Evolutionary conservation across 768 basidiomycete genomes (phyloP).

Genomic region (Podaxis sp.): DNA sequence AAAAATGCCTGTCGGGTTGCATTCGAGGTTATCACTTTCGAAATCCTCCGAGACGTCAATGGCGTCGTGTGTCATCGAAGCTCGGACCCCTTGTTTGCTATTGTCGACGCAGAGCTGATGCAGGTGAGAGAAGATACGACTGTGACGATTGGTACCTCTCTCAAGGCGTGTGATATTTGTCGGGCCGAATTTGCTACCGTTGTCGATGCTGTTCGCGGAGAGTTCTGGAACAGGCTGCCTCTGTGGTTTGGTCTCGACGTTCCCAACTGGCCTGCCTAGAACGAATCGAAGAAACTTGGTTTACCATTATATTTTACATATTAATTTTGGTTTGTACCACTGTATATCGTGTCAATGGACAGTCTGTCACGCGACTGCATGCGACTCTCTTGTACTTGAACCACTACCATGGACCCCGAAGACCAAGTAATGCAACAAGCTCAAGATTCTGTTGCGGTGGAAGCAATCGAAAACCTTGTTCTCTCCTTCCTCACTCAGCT

Average conservation of each 20-base stretch:
- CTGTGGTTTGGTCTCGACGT: conserved; percentile 59
- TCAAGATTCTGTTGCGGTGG: not conserved
- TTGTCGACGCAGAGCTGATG: conserved; percentile 64
- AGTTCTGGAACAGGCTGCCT: conserved; percentile 63
- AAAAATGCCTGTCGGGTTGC: conserved; percentile 63
- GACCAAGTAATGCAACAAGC: not conserved
- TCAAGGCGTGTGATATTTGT: conserved; percentile 63
- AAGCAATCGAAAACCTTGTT: conserved; percentile 28
- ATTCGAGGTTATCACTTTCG: conserved; percentile 71
- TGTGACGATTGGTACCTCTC: conserved; percentile 36
- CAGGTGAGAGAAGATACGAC: conserved; percentile 49
- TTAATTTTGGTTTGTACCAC: not conserved
- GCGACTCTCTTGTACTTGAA: not conserved
- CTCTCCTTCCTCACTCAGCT: conserved; percentile 33
- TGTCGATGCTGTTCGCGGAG: conserved; percentile 55
- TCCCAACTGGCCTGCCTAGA: conserved; percentile 21
- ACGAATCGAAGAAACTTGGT: not conserved
- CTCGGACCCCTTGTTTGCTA: conserved; percentile 68
- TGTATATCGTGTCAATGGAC: not conserved
- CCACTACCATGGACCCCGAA: not conserved
- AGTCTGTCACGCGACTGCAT: not conserved
- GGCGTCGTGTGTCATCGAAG: conserved; percentile 61
- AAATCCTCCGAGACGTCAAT: conserved; percentile 70
- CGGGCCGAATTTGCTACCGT: conserved; percentile 56
- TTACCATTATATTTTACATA: conserved; percentile 2